These are phyloP conservation scores for Fusarium buxicola DNA, from an alignment of 2,329 filamentous ascomycete species.

Conservation along the genomic window DNA sequence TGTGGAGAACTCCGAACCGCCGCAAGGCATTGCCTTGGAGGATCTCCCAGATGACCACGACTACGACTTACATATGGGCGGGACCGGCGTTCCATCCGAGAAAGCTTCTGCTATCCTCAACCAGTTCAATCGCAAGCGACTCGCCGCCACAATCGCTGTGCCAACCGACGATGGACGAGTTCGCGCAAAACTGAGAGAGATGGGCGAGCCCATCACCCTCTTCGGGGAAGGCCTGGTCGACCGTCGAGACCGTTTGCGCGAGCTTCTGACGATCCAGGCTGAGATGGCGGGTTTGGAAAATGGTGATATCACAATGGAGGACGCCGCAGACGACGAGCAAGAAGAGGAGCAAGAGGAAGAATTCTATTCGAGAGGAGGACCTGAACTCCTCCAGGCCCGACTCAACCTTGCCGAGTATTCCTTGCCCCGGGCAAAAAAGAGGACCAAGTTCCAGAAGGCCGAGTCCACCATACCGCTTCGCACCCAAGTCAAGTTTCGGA, in stretches of 20 bases:
- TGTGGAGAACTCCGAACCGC: constrained; percentile 82
- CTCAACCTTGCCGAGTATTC: constrained; percentile 86
- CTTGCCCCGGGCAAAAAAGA: constrained; percentile 81
- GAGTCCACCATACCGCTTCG: constrained; percentile 87
- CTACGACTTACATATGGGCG: constrained; percentile 78
- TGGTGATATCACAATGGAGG: constrained; percentile 71
- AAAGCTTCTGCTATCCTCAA: constrained; percentile 86
- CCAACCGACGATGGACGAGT: constrained; percentile 94
- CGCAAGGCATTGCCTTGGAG: constrained; percentile 62
- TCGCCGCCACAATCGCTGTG: constrained; percentile 88
- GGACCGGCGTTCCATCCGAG: constrained; percentile 77
- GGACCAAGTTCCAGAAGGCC: constrained; percentile 80
- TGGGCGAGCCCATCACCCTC: constrained; percentile 93
- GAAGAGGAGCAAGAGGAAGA: constrained; percentile 87
- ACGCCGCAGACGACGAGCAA: constrained; percentile 69
- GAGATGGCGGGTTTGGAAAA: constrained; percentile 69
- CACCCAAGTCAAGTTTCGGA: constrained; percentile 92
- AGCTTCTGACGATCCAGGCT: constrained; percentile 79
- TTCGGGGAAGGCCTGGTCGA: constrained; percentile 93
- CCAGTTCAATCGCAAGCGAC: constrained; percentile 91
- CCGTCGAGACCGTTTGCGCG: constrained; percentile 85
- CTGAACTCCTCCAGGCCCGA: constrained; percentile 79
- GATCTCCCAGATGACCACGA: constrained; percentile 77
- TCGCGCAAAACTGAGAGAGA: constrained; percentile 80
- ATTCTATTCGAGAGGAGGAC: constrained; percentile 89